Evolutionary conservation across 1,284 basidiomycete species (phyloP).

Genomic region (Paramarasmius palmivorus): DNA sequence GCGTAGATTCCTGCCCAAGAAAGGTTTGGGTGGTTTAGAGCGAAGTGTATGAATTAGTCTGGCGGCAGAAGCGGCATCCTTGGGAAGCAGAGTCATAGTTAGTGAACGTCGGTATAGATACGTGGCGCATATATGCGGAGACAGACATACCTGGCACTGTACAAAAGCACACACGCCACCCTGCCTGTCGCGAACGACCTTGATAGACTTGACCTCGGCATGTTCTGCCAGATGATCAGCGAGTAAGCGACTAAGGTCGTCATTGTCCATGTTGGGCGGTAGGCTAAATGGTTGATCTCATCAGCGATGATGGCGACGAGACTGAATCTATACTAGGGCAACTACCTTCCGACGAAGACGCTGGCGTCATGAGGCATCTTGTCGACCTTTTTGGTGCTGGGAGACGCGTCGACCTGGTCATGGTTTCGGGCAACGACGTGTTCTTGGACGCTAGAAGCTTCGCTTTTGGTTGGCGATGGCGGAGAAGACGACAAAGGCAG

Average conservation of each 20-base stretch:
- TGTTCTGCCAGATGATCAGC: constrained; percentile 63
- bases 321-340: constrained; percentile 10
- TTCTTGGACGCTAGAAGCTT: constrained; percentile 18
- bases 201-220: constrained; percentile 64
- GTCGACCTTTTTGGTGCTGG: constrained; percentile 36
- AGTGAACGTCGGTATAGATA: constrained; percentile 14
- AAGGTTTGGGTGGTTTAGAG: constrained; percentile 52
- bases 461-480: constrained; percentile 29
- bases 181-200: constrained; percentile 73
- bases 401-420: constrained; percentile 24
- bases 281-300: constrained; percentile 44
- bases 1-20: constrained; percentile 68
- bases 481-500: constrained; percentile 38
- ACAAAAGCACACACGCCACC: constrained; percentile 79
- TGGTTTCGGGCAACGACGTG: constrained; percentile 21
- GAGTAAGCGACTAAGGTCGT: constrained; percentile 58
- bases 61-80: constrained; percentile 62
- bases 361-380: constrained; percentile 71
- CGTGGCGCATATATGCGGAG: constrained; percentile 8
- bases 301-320: constrained; percentile 13
- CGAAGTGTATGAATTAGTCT: constrained; percentile 61
- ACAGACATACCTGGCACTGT: constrained; percentile 66
- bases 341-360: constrained; percentile 78
- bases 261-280: constrained; percentile 63
- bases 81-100: constrained; percentile 17